phyloP scores from a whole-genome alignment of 2,329 filamentous ascomycete species.

The Talaromyces amestolkiae region DNA sequence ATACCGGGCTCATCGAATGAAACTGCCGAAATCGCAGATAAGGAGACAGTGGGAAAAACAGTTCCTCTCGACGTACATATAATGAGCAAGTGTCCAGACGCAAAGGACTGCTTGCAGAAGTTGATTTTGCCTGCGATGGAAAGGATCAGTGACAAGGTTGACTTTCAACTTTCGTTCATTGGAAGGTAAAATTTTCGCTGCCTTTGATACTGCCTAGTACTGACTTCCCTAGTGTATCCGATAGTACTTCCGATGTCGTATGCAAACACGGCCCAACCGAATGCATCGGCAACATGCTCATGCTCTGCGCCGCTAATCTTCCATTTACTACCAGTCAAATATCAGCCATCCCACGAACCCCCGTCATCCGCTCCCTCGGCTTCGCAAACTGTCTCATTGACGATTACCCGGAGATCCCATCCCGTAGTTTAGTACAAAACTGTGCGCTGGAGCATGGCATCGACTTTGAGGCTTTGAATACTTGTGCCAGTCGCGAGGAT shows the following conservation, averaged over 20 bases:
- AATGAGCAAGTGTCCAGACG: constrained; percentile 96
- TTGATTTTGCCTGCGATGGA: constrained; percentile 86
- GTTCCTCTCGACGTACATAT: constrained; percentile 91
- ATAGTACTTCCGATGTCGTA: constrained; percentile 74
- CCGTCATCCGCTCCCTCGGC: constrained; percentile 79
- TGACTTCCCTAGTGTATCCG: constrained; percentile 51
- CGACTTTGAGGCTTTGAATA: constrained; percentile 75
- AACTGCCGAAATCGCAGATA: constrained; percentile 11
- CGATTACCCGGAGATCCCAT: constrained; percentile 74
- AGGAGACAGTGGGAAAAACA: constrained; percentile 19
- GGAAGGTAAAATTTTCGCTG: constrained; percentile 58
- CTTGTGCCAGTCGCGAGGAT: constrained; percentile 74
- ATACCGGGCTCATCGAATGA: background rate
- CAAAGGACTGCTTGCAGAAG: constrained; percentile 74
- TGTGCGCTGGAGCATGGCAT: constrained; percentile 91
- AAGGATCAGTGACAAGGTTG: constrained; percentile 74
- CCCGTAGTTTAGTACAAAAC: constrained; percentile 73
- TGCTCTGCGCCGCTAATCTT: constrained; percentile 81
- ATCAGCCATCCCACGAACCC: constrained; percentile 57
- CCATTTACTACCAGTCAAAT: constrained; percentile 36
- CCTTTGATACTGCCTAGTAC: background rate
- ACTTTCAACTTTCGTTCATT: constrained; percentile 89
- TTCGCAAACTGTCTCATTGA: constrained; percentile 87
- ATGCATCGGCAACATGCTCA: constrained; percentile 90
- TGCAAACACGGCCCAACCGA: constrained; percentile 89